phyloP scores from a whole-genome alignment of 2,329 filamentous ascomycete genomes.

The Paecilomyces dactylethromorphus region DNA sequence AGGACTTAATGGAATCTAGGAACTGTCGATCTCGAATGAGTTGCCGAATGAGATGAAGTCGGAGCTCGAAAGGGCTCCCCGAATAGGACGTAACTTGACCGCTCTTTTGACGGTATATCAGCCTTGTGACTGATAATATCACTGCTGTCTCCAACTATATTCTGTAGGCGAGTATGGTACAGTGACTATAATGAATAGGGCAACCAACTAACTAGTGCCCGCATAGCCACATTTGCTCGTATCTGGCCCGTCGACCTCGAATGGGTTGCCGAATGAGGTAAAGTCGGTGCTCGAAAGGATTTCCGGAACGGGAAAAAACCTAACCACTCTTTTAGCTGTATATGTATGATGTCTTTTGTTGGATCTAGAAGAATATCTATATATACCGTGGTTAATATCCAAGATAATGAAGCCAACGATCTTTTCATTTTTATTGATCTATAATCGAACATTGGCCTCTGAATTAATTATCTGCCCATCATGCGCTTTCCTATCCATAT shows the following conservation, averaged over 20 bases:
- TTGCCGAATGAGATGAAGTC: background rate
- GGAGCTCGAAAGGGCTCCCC: background rate
- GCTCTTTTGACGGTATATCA: background rate
- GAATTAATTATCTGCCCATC: background rate
- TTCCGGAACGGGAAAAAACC: background rate
- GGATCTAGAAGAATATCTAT: background rate
- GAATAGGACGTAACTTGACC: background rate
- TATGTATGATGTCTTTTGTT: background rate
- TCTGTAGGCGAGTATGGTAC: background rate
- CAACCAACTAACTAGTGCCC: background rate
- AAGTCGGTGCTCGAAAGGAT: background rate
- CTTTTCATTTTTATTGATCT: background rate
- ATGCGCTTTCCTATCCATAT: background rate
- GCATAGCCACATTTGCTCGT: background rate
- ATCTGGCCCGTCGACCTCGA: background rate
- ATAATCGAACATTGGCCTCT: background rate
- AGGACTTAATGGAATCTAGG: background rate
- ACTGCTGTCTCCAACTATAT: background rate
- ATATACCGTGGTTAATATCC: background rate
- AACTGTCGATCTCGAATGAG: background rate
- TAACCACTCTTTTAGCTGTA: background rate
- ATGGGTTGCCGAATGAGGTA: background rate
- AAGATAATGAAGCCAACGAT: background rate
- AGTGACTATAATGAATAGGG: background rate
- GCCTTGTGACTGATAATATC: background rate